Base-by-base conservation (phyloP, 1,284 basidiomycete species). In the Melampsora americana region DNA sequence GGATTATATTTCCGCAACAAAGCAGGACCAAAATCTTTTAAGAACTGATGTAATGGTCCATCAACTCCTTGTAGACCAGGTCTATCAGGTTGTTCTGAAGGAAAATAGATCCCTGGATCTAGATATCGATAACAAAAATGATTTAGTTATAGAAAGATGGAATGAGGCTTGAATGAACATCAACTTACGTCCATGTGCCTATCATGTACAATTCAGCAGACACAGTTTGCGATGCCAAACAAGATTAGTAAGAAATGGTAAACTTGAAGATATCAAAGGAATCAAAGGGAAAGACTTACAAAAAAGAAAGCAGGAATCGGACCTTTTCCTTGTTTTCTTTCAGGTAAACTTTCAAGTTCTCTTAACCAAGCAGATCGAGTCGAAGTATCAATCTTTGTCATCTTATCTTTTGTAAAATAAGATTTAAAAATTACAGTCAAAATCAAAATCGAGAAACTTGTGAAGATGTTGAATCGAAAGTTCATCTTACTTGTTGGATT, bases 1-100 rank as follows among this genome's bases (percentile, higher is more conserved):
- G 90, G 90, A 56, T 87, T 85, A 82, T 91, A 91, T 81, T 91
- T 91, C 71, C 87, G 81, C 66, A 90, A 80, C 35, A 92, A 81
- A 0, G 85, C 84, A 1, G 88, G 88, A 0, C 90, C 90, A 82
- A 91, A 90, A 77, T 89, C 88, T 62, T 83, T 84, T 75, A 92
- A 83, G 82, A 92, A 92, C 9, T 81, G 80, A 0, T 87, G 87
- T 16, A 90, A 84, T 2, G 87, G 85, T 0, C 89, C 88, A 5
- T 84, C 83, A 1, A 87, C 85, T 1, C 89, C 89, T 32, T 80
- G 78, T 5, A 78, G 28, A 14, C 70, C 61, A 32, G 32, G 20
- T 30, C 35, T 1, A 5, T 12, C n/a, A 26, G 44, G 12, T 11
- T 23, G 0, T 35, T 65, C 46, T 28, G 46, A 32, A 20, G 20